Percentiles rank a stretch among this genome's conserved stretches.
phyloP scores from a whole-genome alignment of 2,329 filamentous ascomycete genomes.

The Trichoderma lentiforme region DNA sequence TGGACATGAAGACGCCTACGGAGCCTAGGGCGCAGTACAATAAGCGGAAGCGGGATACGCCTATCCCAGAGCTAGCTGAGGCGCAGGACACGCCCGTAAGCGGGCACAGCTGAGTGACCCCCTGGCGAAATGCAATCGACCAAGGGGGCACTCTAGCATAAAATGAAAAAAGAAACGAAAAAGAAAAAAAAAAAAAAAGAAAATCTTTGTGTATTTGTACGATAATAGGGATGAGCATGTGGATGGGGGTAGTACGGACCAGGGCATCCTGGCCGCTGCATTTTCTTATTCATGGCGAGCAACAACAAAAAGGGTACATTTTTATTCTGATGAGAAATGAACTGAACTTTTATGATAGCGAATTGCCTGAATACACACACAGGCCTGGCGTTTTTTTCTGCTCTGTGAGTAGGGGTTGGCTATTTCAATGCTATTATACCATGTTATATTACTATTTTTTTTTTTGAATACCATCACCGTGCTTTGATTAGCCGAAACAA shows the following conservation, averaged over 20 bases:
- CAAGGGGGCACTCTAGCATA: neutral
- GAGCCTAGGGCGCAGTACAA: slow-evolving; percentile 22
- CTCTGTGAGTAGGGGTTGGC: neutral
- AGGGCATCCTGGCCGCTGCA: neutral
- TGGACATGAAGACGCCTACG: slow-evolving; percentile 41
- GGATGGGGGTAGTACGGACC: neutral
- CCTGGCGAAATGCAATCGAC: neutral
- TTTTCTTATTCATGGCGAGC: neutral
- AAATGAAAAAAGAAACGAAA: neutral
- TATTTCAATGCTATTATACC: neutral
- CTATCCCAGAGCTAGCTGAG: slow-evolving; percentile 25
- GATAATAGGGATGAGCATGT: neutral
- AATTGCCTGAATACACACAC: neutral
- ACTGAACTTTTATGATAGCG: neutral
- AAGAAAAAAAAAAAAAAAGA: neutral
- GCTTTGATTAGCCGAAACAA: neutral
- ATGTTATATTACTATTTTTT: neutral
- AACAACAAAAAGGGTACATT: neutral
- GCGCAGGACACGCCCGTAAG: slow-evolving; percentile 9
- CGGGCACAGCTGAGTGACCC: slow-evolving; percentile 1
- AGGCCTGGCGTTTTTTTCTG: neutral
- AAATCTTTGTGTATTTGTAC: neutral
- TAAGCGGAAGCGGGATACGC: slow-evolving; percentile 24
- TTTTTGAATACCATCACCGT: neutral
- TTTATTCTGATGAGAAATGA: neutral